A percentile compares a stretch with the other conserved stretches of the same genome.
phyloP scores from a whole-genome alignment of 2,329 filamentous ascomycete genomes.

The Trichoderma koningii region DNA sequence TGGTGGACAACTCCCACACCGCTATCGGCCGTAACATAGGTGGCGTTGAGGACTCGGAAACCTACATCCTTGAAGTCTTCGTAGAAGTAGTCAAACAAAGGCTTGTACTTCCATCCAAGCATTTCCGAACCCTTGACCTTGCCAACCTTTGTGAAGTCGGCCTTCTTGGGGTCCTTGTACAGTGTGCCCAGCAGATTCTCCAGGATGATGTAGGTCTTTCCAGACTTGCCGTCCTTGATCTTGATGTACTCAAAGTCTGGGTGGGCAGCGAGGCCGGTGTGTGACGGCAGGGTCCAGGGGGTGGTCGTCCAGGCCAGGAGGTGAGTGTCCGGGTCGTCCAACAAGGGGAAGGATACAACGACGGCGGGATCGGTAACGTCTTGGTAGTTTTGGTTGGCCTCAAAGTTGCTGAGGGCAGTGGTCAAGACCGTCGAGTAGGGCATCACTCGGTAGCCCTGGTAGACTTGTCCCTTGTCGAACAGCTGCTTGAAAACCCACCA shows the following conservation, averaged over 20 bases:
- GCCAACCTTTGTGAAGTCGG: conserved; percentile 81
- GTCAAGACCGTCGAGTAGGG: conserved; percentile 90
- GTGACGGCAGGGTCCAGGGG: conserved; percentile 80
- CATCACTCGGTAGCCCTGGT: conserved; percentile 90
- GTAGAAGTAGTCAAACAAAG: conserved; percentile 86
- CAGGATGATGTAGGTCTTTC: conserved; percentile 81
- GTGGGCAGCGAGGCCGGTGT: conserved; percentile 74
- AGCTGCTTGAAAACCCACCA: conserved; percentile 98
- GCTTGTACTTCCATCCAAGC: conserved; percentile 85
- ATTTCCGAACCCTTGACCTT: conserved; percentile 82
- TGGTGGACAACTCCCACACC: conserved; percentile 95
- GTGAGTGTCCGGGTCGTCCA: conserved; percentile 72
- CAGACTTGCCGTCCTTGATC: conserved; percentile 77
- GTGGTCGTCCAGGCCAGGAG: conserved; percentile 90
- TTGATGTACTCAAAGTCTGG: conserved; percentile 87
- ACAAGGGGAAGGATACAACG: conserved; percentile 82
- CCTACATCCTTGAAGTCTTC: conserved; percentile 83
- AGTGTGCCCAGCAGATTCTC: conserved; percentile 79
- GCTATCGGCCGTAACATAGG: conserved; percentile 84
- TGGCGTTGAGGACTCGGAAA: conserved; percentile 80
- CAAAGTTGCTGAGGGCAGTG: conserved; percentile 89
- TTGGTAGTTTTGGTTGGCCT: conserved; percentile 92
- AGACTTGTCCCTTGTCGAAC: conserved; percentile 86
- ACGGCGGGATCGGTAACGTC: conserved; percentile 89
- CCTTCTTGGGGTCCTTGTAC: conserved; percentile 95